Base-by-base conservation (phyloP, 148 eudicot genomes). In the Agrostemma githago region DNA sequence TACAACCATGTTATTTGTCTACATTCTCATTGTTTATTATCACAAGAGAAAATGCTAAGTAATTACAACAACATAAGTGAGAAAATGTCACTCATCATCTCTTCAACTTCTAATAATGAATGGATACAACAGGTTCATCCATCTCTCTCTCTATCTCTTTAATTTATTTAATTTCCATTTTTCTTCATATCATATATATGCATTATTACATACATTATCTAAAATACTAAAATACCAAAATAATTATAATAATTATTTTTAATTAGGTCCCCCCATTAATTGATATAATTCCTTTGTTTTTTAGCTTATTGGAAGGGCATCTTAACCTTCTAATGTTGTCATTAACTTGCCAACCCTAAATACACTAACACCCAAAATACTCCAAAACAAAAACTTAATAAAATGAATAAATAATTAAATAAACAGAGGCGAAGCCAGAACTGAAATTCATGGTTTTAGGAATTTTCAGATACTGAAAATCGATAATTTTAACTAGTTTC, bases 301-400 rank as follows among this genome's bases (percentile, higher is more conserved):
- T 26, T 81, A 81, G 83, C 61, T n/a, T 62, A 72, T 81, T 79
- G 83, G 73, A 72, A 76, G 74, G 61, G 74, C 77, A 81, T 81
- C 83, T 77, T 14, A 34, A 64, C 42, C 21, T 5, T 37, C 63
- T 66, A 48, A 40, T 69, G 73, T 66, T 72, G 79, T 53, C 73
- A 37, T 58, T 65, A 26, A 63, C 14, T 66, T 66, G 68, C 51
- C 69, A 70, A 63, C 82, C 78, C 82, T 74, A 64, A 60, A 38
- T 46, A 7, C 64, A 19, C 37, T 5, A 60, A 60, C 34, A 8
- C n/a, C 68, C 14, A 64, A 37, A 64, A 64, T 26, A 60, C 37
- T n/a, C 43, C 14, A 65, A 39, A 38, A 65, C n/a, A 65, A 65
- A 4, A 64, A 66, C 58, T 66, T 0, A 42, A 8, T 58, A 0